phyloP scores from a whole-genome alignment of 2,329 filamentous ascomycete species.

The Pseudopithomyces chartarum region DNA sequence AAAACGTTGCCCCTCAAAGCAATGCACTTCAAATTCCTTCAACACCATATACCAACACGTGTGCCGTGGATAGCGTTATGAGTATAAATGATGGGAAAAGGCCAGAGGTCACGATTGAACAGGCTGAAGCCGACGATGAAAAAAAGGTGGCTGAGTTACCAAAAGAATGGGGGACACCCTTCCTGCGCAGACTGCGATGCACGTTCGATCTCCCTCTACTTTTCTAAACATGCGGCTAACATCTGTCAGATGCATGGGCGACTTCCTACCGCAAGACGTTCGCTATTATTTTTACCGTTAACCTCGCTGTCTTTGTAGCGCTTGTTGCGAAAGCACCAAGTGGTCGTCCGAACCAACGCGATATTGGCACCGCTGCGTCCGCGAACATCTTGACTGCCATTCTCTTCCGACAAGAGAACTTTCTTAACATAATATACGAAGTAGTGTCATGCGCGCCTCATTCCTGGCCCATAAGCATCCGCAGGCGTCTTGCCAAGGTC shows the following conservation, averaged over 20 bases:
- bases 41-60: neutral
- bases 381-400: neutral
- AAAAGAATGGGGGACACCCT: neutral
- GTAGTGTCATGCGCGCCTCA: neutral
- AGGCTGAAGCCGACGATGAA: neutral
- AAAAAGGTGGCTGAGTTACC: neutral
- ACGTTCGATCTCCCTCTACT: neutral
- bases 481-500: slow-evolving; percentile 1
- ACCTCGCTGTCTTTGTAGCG: neutral
- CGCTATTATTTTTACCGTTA: neutral
- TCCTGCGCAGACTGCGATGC: neutral
- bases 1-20: neutral
- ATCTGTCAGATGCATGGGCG: neutral
- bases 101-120: neutral
- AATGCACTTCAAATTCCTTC: neutral
- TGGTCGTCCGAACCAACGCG: neutral
- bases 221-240: neutral
- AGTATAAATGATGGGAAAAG: neutral
- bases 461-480: neutral
- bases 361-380: neutral
- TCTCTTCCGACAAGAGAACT: slow-evolving; percentile 1
- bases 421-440: neutral
- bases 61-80: neutral
- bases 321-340: neutral
- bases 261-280: neutral